Evolutionary conservation across 2,329 filamentous ascomycete genomes (phyloP), one percentile per base, ranked within the genome.

Genomic region (Botrytis porri): DNA sequence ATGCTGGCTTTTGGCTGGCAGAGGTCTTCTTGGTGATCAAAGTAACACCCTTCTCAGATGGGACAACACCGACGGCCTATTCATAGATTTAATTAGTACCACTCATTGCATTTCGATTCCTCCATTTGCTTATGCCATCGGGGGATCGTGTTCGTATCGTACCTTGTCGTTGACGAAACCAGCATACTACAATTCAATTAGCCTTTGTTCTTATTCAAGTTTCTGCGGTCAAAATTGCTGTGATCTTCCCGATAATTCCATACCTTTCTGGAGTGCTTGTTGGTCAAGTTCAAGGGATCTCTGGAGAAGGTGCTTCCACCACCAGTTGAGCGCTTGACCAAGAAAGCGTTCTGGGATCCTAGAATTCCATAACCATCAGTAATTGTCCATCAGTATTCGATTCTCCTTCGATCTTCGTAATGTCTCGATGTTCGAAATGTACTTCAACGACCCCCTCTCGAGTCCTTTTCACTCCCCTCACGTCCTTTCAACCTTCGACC

Each of bases 101-200:
- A 16, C 54, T 41, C 10, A 25, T 22, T 54, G 18, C 59, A 32
- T 57, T 22, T 25, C 35, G 73, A 75, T 73, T 69, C 70, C 35
- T 35, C 22, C 70, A 48, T 29, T 14, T 54, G 2, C 71, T 4
- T 16, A 51, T 45, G 43, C n/a, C 45, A 37, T 37, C 4, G 41
- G 35, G 39, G 20, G n/a, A 61, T 73, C n/a, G 37, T 43, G 37
- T 72, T 57, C 37, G 14, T 20, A 37, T 45, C 82, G 77, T 92
- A 96, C 94, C 93, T 97, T 96, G 84, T 91, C 89, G 88, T 97
- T 97, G 85, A 93, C 90, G 85, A 94, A 97, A 82, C 96, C 96
- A 81, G 93, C 93, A 85, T 97, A 89, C 93, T 97, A 82, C 76
- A 77, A 72, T 45, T 35, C n/a, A 51, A 65, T 76, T 75, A 78